phyloP scores from a whole-genome alignment of 2,329 filamentous ascomycete species.

The Geosmithia putterillii region DNA sequence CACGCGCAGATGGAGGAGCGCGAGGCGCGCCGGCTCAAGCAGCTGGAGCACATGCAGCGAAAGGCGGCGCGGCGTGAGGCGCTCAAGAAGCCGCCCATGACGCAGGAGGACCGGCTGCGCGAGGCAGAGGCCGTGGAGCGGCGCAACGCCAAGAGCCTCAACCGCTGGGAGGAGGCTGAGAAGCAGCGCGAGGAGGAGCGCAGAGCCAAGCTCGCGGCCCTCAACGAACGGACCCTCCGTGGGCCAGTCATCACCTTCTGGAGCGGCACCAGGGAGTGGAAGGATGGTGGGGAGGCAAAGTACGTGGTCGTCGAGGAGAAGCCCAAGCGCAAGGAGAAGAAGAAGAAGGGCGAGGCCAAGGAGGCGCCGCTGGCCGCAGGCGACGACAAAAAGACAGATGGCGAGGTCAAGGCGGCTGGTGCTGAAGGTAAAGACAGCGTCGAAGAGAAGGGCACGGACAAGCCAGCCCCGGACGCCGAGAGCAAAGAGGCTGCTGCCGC shows the following conservation, averaged over 20 bases:
- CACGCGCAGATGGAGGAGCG: conserved; percentile 64
- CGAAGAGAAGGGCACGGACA: neutral
- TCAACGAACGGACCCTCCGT: conserved; percentile 76
- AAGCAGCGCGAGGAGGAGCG: conserved; percentile 78
- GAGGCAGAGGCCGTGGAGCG: conserved; percentile 78
- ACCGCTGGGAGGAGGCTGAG: conserved; percentile 88
- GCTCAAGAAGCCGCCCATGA: conserved; percentile 68
- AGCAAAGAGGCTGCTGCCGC: neutral
- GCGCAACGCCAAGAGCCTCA: conserved; percentile 79
- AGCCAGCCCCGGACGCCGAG: neutral
- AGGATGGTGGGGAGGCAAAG: conserved; percentile 39
- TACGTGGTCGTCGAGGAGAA: conserved; percentile 45
- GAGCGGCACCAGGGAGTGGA: conserved; percentile 81
- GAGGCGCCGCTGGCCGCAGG: neutral
- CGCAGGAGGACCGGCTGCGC: conserved; percentile 71
- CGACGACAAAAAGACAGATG: neutral
- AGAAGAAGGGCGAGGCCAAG: conserved; percentile 17
- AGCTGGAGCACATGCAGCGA: conserved; percentile 54
- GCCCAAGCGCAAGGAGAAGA: conserved; percentile 44
- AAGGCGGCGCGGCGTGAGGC: conserved; percentile 61
- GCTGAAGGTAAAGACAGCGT: neutral
- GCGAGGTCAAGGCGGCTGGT: neutral
- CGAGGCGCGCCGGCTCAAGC: conserved; percentile 57
- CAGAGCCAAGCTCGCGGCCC: conserved; percentile 68
- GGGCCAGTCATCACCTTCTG: conserved; percentile 86